Evolutionary conservation across 2,329 filamentous ascomycete genomes (phyloP).

Genomic region (Curvularia hawaiiensis): DNA sequence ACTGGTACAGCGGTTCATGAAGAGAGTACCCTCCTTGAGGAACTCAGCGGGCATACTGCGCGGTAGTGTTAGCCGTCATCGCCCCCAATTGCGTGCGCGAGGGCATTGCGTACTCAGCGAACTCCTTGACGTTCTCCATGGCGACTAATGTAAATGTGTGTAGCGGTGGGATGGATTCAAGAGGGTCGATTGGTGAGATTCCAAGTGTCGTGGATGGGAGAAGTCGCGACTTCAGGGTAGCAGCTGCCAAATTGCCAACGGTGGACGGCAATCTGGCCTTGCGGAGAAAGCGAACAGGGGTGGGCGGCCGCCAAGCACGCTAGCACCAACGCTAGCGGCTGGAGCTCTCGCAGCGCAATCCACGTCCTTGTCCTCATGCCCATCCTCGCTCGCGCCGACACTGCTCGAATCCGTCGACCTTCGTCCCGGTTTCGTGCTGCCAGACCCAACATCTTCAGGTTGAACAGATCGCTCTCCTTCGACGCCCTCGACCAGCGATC

Average conservation of each 20-base stretch:
- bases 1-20: slow-evolving; percentile 57
- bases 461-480: not conserved
- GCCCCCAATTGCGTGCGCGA: not conserved
- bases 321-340: slow-evolving; percentile 8
- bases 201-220: slow-evolving; percentile 11
- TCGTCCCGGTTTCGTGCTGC: slow-evolving; percentile 24
- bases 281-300: slow-evolving; percentile 30
- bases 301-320: slow-evolving; percentile 23
- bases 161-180: slow-evolving; percentile 12
- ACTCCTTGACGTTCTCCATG: slow-evolving; percentile 72
- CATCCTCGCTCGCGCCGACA: slow-evolving; percentile 20
- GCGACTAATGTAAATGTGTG: slow-evolving; percentile 45
- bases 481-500: not conserved
- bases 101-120: slow-evolving; percentile 60
- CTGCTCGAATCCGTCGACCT: slow-evolving; percentile 18
- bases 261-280: slow-evolving; percentile 37
- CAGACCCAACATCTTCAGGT: slow-evolving; percentile 6
- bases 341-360: slow-evolving; percentile 21
- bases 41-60: slow-evolving; percentile 48
- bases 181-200: not conserved
- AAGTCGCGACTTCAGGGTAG: slow-evolving; percentile 25
- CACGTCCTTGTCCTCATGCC: slow-evolving; percentile 16
- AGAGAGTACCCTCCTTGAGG: slow-evolving; percentile 55
- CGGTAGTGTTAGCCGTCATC: slow-evolving; percentile 25
- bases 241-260: slow-evolving; percentile 24